Conservation (phyloP, 169 alveolate species). For the Plasmodium inui region DNA sequence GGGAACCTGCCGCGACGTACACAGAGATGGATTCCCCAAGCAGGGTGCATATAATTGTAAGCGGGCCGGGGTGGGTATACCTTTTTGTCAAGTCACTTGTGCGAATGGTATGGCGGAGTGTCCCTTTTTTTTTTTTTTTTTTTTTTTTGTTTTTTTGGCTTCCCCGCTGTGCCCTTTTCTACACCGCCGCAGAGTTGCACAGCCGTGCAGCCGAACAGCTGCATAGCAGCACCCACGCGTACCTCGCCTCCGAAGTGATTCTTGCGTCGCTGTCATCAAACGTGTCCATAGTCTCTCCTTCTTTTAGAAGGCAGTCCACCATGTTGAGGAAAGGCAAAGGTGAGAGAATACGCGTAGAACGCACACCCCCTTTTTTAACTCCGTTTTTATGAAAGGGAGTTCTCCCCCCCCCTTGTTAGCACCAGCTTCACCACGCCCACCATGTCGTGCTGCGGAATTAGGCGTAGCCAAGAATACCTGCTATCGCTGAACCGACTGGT, state of each 20-base stretch:
- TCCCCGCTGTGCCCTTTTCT: background rate
- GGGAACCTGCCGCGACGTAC: background rate
- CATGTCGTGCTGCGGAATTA: background rate
- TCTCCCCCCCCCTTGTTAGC: background rate
- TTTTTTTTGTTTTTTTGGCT: background rate
- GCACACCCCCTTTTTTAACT: background rate
- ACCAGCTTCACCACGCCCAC: background rate
- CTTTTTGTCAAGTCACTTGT: background rate
- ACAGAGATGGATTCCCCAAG: background rate
- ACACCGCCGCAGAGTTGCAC: no score
- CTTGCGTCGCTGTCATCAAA: no score
- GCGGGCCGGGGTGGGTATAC: background rate
- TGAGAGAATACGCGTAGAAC: background rate
- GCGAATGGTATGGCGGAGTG: background rate
- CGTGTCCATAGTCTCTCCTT: background rate
- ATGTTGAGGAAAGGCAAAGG: background rate
- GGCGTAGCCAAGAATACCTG: background rate
- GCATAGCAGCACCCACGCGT: no score
- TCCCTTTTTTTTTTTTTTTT: background rate
- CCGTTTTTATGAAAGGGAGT: no score
- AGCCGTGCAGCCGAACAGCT: no score
- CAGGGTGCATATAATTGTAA: background rate
- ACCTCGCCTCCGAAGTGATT: background rate
- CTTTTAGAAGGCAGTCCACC: background rate
- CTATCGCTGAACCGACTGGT: background rate